A percentile compares a stretch with the other conserved stretches of the same genome.
These are phyloP conservation scores for Aspergillus intermedius DNA, from an alignment of 2,329 filamentous ascomycete genomes.

Conservation along the genomic window DNA sequence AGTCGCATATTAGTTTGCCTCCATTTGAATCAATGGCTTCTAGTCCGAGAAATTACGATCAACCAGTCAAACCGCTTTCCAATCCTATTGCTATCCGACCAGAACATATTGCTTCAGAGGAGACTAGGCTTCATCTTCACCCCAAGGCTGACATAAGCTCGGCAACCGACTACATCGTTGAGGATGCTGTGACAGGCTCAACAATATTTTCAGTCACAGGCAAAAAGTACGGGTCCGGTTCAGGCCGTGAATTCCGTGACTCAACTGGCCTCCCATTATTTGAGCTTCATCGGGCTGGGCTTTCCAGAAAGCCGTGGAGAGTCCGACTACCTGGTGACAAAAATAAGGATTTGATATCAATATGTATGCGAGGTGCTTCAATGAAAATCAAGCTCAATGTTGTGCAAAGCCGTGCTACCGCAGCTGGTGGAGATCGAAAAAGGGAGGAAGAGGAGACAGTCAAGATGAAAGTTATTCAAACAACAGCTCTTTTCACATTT, in stretches of 20 bases:
- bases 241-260: background rate
- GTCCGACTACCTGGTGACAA: background rate
- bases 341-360: background rate
- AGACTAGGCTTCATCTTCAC: background rate
- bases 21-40: too few relatives aligned
- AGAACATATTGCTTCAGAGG: background rate
- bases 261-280: background rate
- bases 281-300: background rate
- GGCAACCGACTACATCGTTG: background rate
- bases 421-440: background rate
- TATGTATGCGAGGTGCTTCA: background rate
- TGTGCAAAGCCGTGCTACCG: background rate
- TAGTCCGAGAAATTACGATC: too few relatives aligned
- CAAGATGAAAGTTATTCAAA: background rate
- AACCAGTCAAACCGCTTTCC: background rate
- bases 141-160: background rate
- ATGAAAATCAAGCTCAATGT: background rate
- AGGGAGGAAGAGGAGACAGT: background rate
- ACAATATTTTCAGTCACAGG: background rate
- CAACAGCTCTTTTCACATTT: background rate
- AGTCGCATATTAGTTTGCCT: too few relatives aligned
- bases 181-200: background rate
- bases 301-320: background rate
- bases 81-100: background rate
- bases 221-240: background rate